These are phyloP conservation scores for Epichloe bromicola DNA, from an alignment of 2,329 filamentous ascomycete genomes.

Conservation along the genomic window DNA sequence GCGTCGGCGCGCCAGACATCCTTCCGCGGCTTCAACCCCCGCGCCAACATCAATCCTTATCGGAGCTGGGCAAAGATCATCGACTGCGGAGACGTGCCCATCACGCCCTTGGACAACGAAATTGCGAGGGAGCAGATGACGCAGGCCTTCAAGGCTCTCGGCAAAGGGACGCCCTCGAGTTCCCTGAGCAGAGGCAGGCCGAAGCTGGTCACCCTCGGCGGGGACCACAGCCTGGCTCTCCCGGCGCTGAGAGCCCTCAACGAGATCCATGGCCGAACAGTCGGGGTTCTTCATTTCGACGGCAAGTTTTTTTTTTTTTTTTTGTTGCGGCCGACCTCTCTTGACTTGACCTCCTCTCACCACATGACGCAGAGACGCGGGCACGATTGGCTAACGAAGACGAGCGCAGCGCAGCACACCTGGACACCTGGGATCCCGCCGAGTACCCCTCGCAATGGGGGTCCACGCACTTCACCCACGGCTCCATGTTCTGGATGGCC, in stretches of 20 bases:
- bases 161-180: slow-evolving; percentile 24
- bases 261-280: slow-evolving; percentile 44
- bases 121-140: slow-evolving; percentile 76
- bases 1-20: slow-evolving; percentile 71
- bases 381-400: too few species aligned
- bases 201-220: slow-evolving; percentile 56
- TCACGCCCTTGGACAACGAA: slow-evolving; percentile 76
- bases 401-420: slow-evolving; percentile 33
- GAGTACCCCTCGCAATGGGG: slow-evolving; percentile 70
- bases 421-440: slow-evolving; percentile 75
- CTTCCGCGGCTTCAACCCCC: slow-evolving; percentile 63
- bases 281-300: slow-evolving; percentile 66
- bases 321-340: background rate
- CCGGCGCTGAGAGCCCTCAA: slow-evolving; percentile 55
- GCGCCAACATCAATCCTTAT: slow-evolving; percentile 76
- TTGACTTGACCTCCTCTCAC: too few species aligned
- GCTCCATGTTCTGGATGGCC: slow-evolving; percentile 85
- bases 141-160: slow-evolving; percentile 61
- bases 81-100: slow-evolving; percentile 84
- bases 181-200: slow-evolving; percentile 24
- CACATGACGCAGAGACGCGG: too few species aligned
- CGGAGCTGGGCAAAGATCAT: slow-evolving; percentile 66
- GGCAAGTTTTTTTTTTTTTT: slow-evolving; percentile 11
- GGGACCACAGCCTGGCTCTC: slow-evolving; percentile 59
- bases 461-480: slow-evolving; percentile 62